Conservation (phyloP, 2,329 filamentous ascomycete genomes). For the Mollisiaceae sp. region DNA sequence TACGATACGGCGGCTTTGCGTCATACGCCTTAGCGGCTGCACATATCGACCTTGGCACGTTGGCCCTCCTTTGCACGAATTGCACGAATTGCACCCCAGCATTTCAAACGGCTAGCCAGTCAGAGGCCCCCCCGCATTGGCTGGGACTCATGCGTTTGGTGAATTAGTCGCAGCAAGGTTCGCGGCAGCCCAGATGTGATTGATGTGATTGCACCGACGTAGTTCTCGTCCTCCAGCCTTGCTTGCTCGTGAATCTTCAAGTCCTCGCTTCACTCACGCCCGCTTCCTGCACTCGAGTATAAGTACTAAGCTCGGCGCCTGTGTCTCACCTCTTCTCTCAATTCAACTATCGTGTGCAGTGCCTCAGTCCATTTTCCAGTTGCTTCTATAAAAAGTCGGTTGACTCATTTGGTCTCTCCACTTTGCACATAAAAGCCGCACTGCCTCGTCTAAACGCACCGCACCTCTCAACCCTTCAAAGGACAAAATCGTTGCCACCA, state of each 20-base stretch:
- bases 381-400: neutral
- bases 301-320: neutral
- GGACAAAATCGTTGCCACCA: conserved; percentile 11
- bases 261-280: conserved; percentile 9
- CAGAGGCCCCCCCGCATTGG: conserved; percentile 6
- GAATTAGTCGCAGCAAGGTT: neutral
- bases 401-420: neutral
- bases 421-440: neutral
- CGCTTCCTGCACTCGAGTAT: conserved; percentile 6
- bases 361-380: neutral
- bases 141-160: neutral
- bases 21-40: conserved; percentile 17
- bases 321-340: neutral
- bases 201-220: conserved; percentile 2
- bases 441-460: neutral
- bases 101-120: neutral
- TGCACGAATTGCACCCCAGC: conserved; percentile 1
- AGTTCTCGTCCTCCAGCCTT: conserved; percentile 7
- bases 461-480: neutral
- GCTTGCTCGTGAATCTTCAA: neutral
- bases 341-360: neutral
- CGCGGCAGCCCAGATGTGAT: conserved; percentile 1
- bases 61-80: neutral
- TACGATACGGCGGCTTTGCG: conserved; percentile 18
- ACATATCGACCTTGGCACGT: neutral